phyloP scores from a whole-genome alignment of 106 monocot species.

The Acorus gramineus region DNA sequence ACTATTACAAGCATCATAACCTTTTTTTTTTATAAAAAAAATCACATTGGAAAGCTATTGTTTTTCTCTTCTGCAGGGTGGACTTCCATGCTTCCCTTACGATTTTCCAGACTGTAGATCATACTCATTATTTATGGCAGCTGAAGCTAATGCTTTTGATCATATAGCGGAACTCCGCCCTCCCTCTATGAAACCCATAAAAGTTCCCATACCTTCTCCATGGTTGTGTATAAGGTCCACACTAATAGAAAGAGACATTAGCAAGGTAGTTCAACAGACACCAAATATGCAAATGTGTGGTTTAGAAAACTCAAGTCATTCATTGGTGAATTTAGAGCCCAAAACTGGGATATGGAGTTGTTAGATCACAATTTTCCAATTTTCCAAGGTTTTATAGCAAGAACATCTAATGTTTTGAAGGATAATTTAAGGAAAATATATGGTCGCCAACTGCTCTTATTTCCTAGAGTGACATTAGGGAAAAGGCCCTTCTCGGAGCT shows the following conservation, averaged over 20 bases:
- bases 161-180: constrained; percentile 41
- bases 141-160: constrained; percentile 33
- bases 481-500: constrained; percentile 3
- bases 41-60: not conserved
- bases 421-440: constrained; percentile 17
- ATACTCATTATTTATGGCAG: constrained; percentile 44
- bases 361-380: not conserved
- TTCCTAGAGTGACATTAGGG: constrained; percentile 3
- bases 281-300: not conserved
- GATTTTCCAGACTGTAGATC: constrained; percentile 89
- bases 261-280: not conserved
- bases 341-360: not conserved
- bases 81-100: constrained; percentile 63
- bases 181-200: constrained; percentile 39
- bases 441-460: constrained; percentile 10
- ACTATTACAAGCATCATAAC: not conserved
- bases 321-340: not conserved
- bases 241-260: constrained; percentile 1
- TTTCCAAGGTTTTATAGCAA: constrained; percentile 32
- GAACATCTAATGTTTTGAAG: constrained; percentile 36
- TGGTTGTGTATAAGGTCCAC: constrained; percentile 54
- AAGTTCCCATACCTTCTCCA: constrained; percentile 52
- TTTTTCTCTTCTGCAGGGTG: constrained; percentile 36
- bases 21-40: too few relatives aligned
- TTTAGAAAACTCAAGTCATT: not conserved